phyloP scores from a whole-genome alignment of 1,284 basidiomycete genomes.

The Ustilago cynodontis region DNA sequence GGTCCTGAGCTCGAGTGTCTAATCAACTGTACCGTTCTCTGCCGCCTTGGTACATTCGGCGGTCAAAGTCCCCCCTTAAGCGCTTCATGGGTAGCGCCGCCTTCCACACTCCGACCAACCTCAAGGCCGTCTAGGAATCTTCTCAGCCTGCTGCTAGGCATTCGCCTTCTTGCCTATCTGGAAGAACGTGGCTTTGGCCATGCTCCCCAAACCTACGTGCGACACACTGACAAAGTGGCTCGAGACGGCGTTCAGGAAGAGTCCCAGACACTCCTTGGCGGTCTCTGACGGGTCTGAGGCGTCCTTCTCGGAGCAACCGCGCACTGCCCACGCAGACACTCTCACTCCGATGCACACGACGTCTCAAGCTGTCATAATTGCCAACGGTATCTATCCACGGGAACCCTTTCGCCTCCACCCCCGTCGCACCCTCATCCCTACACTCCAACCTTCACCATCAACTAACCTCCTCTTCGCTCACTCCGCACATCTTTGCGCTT shows the following conservation, averaged over 20 bases:
- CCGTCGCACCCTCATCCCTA: not conserved
- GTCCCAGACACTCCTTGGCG: constrained; percentile 1
- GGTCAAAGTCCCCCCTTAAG: constrained; percentile 14
- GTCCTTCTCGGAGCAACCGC: not conserved
- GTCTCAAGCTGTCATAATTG: not conserved
- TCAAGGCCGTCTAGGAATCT: not conserved
- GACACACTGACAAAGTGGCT: constrained; percentile 4
- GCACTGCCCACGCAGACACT: not conserved
- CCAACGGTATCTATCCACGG: constrained; percentile 18
- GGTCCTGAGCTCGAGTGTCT: too few species aligned
- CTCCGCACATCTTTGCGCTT: constrained; percentile 13
- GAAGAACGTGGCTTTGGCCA: not conserved
- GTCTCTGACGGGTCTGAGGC: constrained; percentile 8
- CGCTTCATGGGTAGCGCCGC: constrained; percentile 12
- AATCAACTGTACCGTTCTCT: not conserved
- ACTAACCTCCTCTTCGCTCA: constrained; percentile 14
- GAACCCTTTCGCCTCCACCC: not conserved
- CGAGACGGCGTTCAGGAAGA: not conserved
- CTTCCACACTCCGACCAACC: not conserved
- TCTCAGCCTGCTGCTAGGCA: not conserved
- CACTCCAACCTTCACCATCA: constrained; percentile 7
- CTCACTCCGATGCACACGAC: not conserved
- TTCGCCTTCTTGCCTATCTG: not conserved
- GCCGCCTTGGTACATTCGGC: constrained; percentile 2
- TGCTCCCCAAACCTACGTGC: not conserved